Evolutionary conservation across 495 filamentous ascomycete genomes (phyloP).

Genomic region (Amniculicola lignicola): DNA sequence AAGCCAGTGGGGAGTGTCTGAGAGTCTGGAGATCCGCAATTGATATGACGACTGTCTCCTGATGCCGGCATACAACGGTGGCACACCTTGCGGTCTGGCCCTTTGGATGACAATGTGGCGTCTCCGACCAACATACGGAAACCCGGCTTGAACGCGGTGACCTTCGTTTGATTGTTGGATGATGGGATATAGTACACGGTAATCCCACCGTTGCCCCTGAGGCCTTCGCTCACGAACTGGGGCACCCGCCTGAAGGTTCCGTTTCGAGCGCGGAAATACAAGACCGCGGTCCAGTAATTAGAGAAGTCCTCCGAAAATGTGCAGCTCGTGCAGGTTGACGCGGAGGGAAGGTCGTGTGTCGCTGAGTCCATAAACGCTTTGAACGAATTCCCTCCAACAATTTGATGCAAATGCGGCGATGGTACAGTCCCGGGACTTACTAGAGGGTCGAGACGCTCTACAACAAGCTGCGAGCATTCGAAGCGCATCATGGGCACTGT

Average conservation of each 20-base stretch:
- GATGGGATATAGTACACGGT: conserved; percentile 28
- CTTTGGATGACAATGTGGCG: background rate
- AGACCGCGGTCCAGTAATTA: conserved; percentile 32
- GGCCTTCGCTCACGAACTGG: conserved; percentile 8
- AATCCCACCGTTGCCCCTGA: conserved; percentile 21
- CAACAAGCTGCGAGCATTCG: conserved; percentile 30
- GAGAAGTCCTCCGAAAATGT: conserved; percentile 28
- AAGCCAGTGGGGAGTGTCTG: conserved; percentile 11
- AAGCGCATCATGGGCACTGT: conserved; percentile 21
- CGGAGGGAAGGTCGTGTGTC: conserved; percentile 19
- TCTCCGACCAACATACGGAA: conserved; percentile 30
- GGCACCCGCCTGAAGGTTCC: conserved; percentile 32
- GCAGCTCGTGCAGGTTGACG: conserved; percentile 30
- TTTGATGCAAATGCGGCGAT: conserved; percentile 31
- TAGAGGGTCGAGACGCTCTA: conserved; percentile 26
- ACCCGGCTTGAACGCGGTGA: conserved; percentile 30
- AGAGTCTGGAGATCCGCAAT: conserved; percentile 21
- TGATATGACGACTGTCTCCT: conserved; percentile 22
- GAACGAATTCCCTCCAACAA: conserved; percentile 31
- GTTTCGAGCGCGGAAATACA: conserved; percentile 28
- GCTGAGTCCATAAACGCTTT: conserved; percentile 22
- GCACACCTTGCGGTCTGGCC: conserved; percentile 15
- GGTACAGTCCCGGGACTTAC: conserved; percentile 26
- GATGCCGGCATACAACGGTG: conserved; percentile 21
- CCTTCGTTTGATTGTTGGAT: background rate